Percentiles rank a stretch among this genome's conserved stretches.
Evolutionary conservation across 2,329 filamentous ascomycete genomes (phyloP).

Genomic region (Colletotrichum chrysophilum): DNA sequence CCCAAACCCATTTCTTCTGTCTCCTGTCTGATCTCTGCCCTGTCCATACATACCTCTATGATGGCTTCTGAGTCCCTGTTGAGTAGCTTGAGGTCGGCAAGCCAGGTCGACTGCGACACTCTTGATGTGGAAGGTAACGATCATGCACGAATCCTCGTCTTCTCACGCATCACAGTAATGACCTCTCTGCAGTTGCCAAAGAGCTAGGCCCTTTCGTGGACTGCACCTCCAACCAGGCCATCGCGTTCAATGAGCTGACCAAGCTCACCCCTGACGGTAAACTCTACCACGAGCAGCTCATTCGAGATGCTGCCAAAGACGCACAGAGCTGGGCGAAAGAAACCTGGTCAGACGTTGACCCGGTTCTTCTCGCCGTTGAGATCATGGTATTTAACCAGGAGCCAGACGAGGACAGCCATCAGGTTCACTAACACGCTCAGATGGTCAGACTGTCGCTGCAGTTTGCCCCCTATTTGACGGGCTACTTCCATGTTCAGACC

Average conservation of each 20-base stretch:
- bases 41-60: neutral
- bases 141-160: neutral
- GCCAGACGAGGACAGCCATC: neutral
- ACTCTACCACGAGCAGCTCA: conserved; percentile 31
- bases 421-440: conserved; percentile 33
- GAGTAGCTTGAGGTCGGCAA: conserved; percentile 19
- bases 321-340: conserved; percentile 23
- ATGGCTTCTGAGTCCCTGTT: conserved; percentile 8
- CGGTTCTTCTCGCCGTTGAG: conserved; percentile 59
- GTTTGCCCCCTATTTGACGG: conserved; percentile 54
- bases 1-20: neutral
- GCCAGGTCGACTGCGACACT: conserved; percentile 40
- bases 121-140: conserved; percentile 36
- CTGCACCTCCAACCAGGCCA: conserved; percentile 41
- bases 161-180: neutral
- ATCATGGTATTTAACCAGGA: conserved; percentile 47
- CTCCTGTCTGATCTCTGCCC: neutral
- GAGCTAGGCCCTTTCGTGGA: conserved; percentile 38
- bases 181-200: conserved; percentile 30
- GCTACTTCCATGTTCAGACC: conserved; percentile 63
- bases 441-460: conserved; percentile 59
- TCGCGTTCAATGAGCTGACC: conserved; percentile 36
- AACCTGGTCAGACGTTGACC: conserved; percentile 25
- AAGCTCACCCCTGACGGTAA: conserved; percentile 24
- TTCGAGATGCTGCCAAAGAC: conserved; percentile 30